Conservation (phyloP, 2,329 filamentous ascomycete species). For the Trichoderma sp. region DNA sequence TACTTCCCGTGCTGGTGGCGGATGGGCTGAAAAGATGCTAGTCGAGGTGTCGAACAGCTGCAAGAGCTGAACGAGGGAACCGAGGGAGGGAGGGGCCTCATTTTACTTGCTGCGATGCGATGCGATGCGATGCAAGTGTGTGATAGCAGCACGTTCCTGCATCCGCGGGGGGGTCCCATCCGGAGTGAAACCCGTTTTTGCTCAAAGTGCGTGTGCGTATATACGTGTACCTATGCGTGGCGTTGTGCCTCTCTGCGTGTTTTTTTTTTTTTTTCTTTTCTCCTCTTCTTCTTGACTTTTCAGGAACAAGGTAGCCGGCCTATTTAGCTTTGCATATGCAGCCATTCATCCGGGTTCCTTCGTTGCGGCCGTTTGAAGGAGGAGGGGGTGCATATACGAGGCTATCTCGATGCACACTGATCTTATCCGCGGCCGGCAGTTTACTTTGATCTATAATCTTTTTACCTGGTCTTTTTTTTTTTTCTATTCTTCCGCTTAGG, state of each 20-base stretch:
- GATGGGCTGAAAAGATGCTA: neutral
- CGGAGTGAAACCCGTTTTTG: conserved; percentile 2
- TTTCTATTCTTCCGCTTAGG: neutral
- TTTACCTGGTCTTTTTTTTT: neutral
- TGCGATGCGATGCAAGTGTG: conserved; percentile 7
- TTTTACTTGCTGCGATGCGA: neutral
- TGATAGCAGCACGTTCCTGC: conserved; percentile 11
- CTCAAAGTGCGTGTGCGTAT: neutral
- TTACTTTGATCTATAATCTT: neutral
- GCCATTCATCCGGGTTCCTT: neutral
- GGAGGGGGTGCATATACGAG: conserved; percentile 22
- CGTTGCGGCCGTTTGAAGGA: neutral
- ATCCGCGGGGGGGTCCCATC: conserved; percentile 14
- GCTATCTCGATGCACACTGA: neutral
- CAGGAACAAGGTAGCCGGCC: neutral
- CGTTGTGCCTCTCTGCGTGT: neutral
- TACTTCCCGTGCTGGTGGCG: neutral
- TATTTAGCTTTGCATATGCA: conserved; percentile 15
- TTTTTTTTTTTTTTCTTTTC: neutral
- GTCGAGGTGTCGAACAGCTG: neutral
- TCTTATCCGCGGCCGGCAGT: neutral
- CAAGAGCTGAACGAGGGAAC: neutral
- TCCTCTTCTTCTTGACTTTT: neutral
- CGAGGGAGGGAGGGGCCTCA: neutral
- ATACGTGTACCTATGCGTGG: neutral